A percentile compares a stretch with the other conserved stretches of the same genome.
These are phyloP conservation scores for Aspergillus coremiiformis DNA, from an alignment of 495 filamentous ascomycete genomes.

Conservation along the genomic window DNA sequence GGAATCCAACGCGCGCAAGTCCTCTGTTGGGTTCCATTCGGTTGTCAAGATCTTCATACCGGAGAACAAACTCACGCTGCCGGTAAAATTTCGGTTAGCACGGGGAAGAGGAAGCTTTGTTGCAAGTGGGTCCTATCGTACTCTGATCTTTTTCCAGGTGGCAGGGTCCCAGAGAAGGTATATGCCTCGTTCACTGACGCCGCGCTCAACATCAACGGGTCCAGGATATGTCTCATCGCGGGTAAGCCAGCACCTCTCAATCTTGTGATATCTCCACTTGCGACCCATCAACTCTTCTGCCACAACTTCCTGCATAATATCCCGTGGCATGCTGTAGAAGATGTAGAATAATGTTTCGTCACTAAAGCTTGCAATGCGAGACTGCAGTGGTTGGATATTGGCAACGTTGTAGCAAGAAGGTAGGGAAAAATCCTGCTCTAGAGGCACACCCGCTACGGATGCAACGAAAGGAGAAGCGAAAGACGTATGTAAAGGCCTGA, in stretches of 20 bases:
- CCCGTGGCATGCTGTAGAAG: conserved; percentile 83
- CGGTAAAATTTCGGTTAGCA: not conserved
- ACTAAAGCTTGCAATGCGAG: conserved; percentile 73
- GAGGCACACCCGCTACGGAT: conserved; percentile 53
- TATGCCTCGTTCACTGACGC: conserved; percentile 71
- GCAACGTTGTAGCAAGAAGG: conserved; percentile 82
- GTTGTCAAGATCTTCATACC: conserved; percentile 71
- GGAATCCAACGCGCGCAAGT: conserved; percentile 28
- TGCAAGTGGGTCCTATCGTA: conserved; percentile 35
- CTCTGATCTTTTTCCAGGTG: conserved; percentile 75
- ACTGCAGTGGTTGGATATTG: conserved; percentile 73
- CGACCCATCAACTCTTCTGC: conserved; percentile 73
- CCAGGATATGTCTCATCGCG: conserved; percentile 70
- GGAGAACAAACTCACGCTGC: conserved; percentile 69
- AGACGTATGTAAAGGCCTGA: conserved; percentile 54
- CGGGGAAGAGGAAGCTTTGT: not conserved
- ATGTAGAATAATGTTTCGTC: conserved; percentile 92
- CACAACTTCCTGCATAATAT: conserved; percentile 77
- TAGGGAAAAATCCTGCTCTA: conserved; percentile 69
- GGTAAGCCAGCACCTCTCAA: conserved; percentile 81
- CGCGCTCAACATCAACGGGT: conserved; percentile 52
- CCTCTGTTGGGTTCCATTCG: conserved; percentile 37
- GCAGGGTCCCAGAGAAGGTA: conserved; percentile 86
- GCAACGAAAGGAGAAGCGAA: conserved; percentile 67
- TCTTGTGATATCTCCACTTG: conserved; percentile 91